Base-by-base conservation (phyloP, 768 basidiomycete genomes). In the Leccinum truebloodii region DNA sequence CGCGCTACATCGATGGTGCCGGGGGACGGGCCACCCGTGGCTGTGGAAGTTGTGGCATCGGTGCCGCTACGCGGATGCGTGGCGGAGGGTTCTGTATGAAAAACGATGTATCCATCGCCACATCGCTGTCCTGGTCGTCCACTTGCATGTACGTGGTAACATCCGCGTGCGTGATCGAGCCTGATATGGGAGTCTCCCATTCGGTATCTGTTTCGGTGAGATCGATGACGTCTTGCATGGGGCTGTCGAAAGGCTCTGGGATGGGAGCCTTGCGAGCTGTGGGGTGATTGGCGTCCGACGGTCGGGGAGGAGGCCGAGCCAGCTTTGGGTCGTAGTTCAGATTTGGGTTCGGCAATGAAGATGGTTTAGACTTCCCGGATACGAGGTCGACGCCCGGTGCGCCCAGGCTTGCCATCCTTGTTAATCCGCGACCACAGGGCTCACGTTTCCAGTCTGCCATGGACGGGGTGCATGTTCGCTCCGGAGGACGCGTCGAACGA, bases 171-270 rank as follows among this genome's bases (percentile, higher is more conserved):
- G 28, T 59, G 20, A n/a, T 54, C 49, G n/a, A 44, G n/a, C 51
- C 44, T 4, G 54, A 41, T 26, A 18, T 24, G 18, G 52, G 59
- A 2, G 37, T 52, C 16, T 65, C 65, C 61, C 59, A 59, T 32
- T 67, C 68, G 0, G 63, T 57, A 39, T 71, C 65, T 6, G 70
- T 67, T 30, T 56, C 63, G 2, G 60, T 63, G 60, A 70, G 67
- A 57, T 71, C 67, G 12, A 69, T 52, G 56, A 59, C 41, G 4
- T 60, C 65, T 39, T 62, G 62, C 67, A 69, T 67, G 0, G 28
- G 7, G n/a, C 26, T 60, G 32, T 67, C 63, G 1, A 18, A 22
- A 20, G 20, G 35, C 5, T 58, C 44, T 34, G 51, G 35, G 41
- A 44, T 10, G 39, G 55, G 14, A 41, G 54, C n/a, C 41, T 20